A percentile compares a stretch with the other conserved stretches of the same genome.
phyloP scores from a whole-genome alignment of 805 yeast species.

The Huiozyma sinensis region DNA sequence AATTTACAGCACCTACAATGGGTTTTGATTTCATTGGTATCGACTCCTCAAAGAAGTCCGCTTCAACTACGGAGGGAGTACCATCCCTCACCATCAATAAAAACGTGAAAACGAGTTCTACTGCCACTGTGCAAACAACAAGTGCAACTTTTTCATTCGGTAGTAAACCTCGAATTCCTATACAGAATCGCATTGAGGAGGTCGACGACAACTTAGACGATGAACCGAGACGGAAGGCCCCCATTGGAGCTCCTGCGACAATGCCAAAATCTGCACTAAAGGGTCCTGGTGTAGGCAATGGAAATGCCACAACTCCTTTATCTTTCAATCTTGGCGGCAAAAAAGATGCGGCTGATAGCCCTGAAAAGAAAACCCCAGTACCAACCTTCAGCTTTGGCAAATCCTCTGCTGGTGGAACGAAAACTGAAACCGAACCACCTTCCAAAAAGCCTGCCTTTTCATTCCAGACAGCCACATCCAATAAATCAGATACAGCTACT shows the following conservation, averaged over 20 bases:
- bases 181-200: too few relatives aligned
- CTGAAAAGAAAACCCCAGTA: background rate
- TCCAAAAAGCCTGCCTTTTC: constrained; percentile 3
- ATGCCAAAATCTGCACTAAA: background rate
- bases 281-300: constrained; percentile 3
- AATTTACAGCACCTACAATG: constrained; percentile 17
- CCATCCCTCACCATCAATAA: background rate
- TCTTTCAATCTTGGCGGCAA: background rate
- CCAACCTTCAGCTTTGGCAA: background rate
- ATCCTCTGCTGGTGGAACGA: constrained; percentile 3
- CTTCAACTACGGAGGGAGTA: too few relatives aligned
- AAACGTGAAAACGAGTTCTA: background rate
- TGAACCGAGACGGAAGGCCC: constrained; percentile 5
- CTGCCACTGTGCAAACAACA: too few relatives aligned
- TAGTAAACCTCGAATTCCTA: too few relatives aligned
- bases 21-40: constrained; percentile 21
- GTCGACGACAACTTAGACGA: constrained; percentile 4
- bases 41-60: background rate
- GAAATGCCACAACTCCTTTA: background rate
- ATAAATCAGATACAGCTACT: too few relatives aligned
- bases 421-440: background rate
- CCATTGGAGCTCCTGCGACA: background rate
- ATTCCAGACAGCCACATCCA: background rate
- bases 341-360: background rate
- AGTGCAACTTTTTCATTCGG: too few relatives aligned